Conservation (phyloP, 495 filamentous ascomycete species). For the Trichoderma parareesei region DNA sequence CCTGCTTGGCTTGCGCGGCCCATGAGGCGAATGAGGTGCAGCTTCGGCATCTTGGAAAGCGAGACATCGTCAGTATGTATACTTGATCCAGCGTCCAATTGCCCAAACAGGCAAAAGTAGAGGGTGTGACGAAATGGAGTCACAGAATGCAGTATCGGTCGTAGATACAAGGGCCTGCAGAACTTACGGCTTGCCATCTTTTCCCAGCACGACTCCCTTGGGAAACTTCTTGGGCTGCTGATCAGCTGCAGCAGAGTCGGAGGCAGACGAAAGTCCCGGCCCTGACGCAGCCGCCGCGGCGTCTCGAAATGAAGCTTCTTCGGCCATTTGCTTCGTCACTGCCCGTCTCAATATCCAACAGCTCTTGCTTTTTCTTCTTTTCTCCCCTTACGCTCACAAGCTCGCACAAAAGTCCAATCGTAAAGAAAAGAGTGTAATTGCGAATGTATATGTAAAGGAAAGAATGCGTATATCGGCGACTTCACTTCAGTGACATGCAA, state of each 20-base stretch:
- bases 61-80: constrained; percentile 7
- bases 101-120: not conserved
- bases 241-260: constrained; percentile 12
- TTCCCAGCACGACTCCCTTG: constrained; percentile 78
- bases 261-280: not conserved
- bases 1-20: constrained; percentile 56
- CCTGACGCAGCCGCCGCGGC: not conserved
- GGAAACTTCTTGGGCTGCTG: constrained; percentile 40
- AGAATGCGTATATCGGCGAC: too few species aligned
- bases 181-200: constrained; percentile 92
- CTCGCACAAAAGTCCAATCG: too few species aligned
- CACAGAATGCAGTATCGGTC: too few species aligned
- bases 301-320: not conserved
- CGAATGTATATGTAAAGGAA: too few species aligned
- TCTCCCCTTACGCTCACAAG: not conserved
- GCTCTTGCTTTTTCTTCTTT: not conserved
- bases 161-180: not conserved
- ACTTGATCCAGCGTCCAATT: constrained; percentile 1
- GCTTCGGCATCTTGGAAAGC: constrained; percentile 64
- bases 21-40: constrained; percentile 68
- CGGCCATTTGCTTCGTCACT: not conserved
- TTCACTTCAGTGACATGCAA: not conserved
- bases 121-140: too few species aligned
- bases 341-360: too few species aligned
- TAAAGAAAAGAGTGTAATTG: too few species aligned